Conservation (phyloP, 148 eudicot species). For the Polygonum maritimum region DNA sequence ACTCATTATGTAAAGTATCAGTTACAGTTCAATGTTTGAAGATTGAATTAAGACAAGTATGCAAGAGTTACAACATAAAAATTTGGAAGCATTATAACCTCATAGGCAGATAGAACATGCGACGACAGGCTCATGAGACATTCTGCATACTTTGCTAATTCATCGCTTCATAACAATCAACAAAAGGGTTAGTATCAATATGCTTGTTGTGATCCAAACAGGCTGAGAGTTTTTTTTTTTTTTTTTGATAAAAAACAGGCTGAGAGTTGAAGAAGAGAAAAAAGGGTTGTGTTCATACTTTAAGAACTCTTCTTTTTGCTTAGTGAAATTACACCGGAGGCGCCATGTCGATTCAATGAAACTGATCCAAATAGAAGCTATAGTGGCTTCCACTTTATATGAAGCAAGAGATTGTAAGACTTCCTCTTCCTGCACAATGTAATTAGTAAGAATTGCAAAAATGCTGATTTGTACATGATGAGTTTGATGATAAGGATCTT, state of each 20-base stretch:
- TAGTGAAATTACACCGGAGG: constrained; percentile 24
- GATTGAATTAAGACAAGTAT: not conserved
- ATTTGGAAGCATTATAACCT: constrained; percentile 30
- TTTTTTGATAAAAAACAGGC: too few relatives aligned
- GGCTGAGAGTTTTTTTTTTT: not conserved
- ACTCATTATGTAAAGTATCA: constrained; percentile 14
- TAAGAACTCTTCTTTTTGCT: constrained; percentile 26
- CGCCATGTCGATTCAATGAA: constrained; percentile 38
- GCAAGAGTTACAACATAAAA: not conserved
- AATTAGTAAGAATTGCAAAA: not conserved
- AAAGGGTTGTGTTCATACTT: constrained; percentile 20
- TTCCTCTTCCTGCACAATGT: constrained; percentile 31
- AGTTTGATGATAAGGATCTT: not conserved
- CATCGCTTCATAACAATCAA: constrained; percentile 32
- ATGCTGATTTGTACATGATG: not conserved
- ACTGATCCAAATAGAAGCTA: constrained; percentile 27
- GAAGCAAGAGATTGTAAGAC: constrained; percentile 29
- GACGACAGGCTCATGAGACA: constrained; percentile 33
- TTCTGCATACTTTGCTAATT: constrained; percentile 32
- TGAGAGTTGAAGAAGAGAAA: not conserved
- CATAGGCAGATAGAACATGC: constrained; percentile 30
- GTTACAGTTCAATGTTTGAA: not conserved
- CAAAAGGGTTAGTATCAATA: not conserved
- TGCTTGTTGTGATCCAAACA: too few relatives aligned
- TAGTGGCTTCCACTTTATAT: constrained; percentile 31